phyloP scores from a whole-genome alignment of 805 yeast genomes.

The Candida pseudofarinosa region DNA sequence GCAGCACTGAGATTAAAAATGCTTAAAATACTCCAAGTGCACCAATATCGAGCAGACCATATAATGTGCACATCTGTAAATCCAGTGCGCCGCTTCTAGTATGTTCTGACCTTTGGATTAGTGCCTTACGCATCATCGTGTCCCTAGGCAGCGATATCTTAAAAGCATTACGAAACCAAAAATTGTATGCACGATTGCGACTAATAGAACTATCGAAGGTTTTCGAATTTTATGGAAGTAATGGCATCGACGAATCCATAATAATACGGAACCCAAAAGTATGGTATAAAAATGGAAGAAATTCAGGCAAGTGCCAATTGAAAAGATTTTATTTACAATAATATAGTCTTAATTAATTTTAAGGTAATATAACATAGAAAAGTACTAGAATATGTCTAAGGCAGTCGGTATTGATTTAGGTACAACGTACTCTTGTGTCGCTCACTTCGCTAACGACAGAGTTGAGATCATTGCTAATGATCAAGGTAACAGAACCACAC shows the following conservation, averaged over 20 bases:
- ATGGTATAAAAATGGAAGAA: slow-evolving; percentile 1
- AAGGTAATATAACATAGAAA: not conserved
- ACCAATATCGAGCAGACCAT: no score
- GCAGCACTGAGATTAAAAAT: no score
- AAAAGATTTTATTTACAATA: not conserved
- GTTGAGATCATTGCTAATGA: slow-evolving; percentile 97
- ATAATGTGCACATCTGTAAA: no score
- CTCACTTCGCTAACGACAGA: slow-evolving; percentile 85
- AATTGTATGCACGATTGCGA: not conserved
- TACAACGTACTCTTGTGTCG: slow-evolving; percentile 93
- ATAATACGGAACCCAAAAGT: not conserved
- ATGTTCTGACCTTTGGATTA: not conserved
- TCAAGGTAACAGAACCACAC: slow-evolving; percentile 98
- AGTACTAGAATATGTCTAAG: slow-evolving; percentile 37
- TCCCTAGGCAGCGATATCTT: not conserved
- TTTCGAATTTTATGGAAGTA: slow-evolving; percentile 1
- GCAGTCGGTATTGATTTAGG: slow-evolving; percentile 92
- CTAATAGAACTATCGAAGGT: not conserved
- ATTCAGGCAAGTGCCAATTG: not conserved
- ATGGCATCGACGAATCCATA: slow-evolving; percentile 1
- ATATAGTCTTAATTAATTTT: slow-evolving; percentile 1
- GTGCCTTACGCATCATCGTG: not conserved
- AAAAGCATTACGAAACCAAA: not conserved
- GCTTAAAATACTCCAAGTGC: no score
- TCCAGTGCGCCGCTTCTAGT: not conserved